Conservation (phyloP, 805 yeast species). For the Torulaspora maleeae region DNA sequence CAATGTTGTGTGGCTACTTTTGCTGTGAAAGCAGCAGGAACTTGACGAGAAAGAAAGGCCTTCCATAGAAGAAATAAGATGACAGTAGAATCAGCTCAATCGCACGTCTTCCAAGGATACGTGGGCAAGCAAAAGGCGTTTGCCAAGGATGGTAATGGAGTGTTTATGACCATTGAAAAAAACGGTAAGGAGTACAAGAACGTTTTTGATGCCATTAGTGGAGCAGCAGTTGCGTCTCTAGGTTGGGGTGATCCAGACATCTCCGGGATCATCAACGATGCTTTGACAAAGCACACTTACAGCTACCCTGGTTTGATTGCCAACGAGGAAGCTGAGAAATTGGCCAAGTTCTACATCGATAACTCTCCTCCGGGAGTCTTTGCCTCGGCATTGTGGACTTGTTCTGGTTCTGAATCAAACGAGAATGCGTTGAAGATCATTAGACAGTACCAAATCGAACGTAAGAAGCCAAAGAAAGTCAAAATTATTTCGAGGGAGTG, state of each 20-base stretch:
- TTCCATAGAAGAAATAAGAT: background rate
- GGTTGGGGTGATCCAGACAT: conserved; percentile 42
- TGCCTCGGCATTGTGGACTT: conserved; percentile 44
- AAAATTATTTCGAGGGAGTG: conserved; percentile 42
- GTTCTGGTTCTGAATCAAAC: conserved; percentile 66
- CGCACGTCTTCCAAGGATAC: conserved; percentile 43
- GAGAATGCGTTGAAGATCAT: conserved; percentile 62
- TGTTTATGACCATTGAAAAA: conserved; percentile 40
- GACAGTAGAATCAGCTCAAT: conserved; percentile 17
- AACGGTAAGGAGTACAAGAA: conserved; percentile 36
- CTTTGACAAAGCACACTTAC: conserved; percentile 38
- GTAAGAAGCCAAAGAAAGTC: conserved; percentile 39
- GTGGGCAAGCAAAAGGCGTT: conserved; percentile 38
- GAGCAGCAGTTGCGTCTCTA: conserved; percentile 50
- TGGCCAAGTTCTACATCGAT: conserved; percentile 41
- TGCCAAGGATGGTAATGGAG: conserved; percentile 43
- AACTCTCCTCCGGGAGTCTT: conserved; percentile 40
- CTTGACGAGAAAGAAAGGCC: no score
- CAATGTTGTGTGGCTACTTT: no score
- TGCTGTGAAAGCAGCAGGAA: no score
- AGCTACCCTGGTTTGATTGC: conserved; percentile 35
- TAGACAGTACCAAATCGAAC: conserved; percentile 44
- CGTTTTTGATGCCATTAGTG: conserved; percentile 45
- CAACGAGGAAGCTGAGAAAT: conserved; percentile 41
- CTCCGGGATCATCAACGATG: conserved; percentile 37